phyloP scores from a whole-genome alignment of 75 land plant species.

The Isoetes taiwanensis region DNA sequence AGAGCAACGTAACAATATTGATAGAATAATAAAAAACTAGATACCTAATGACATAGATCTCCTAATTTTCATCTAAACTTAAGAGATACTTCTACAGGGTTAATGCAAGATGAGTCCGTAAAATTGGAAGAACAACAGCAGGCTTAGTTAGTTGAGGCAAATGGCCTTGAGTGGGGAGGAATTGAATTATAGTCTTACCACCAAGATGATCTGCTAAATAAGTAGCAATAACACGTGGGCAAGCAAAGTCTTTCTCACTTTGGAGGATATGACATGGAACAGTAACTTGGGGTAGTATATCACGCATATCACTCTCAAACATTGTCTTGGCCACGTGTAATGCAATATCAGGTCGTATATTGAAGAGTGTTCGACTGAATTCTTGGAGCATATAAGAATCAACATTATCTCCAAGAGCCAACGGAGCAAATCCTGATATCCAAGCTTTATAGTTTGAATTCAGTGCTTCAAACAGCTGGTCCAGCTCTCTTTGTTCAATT shows the following conservation, averaged over 20 bases:
- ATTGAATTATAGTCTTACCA: constrained; percentile 28
- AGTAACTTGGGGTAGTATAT: constrained; percentile 37
- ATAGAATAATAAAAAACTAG: too few relatives aligned
- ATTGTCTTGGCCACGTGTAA: constrained; percentile 35
- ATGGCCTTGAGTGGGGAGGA: constrained; percentile 49
- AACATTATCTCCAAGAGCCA: constrained; percentile 52
- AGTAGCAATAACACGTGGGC: constrained; percentile 40
- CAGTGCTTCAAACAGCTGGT: constrained; percentile 47
- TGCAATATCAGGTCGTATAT: constrained; percentile 70
- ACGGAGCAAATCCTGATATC: constrained; percentile 58
- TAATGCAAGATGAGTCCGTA: too few relatives aligned
- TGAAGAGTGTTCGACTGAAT: constrained; percentile 40
- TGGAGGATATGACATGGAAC: constrained; percentile 48
- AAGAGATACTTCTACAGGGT: too few relatives aligned
- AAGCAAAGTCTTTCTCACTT: constrained; percentile 43
- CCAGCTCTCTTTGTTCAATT: constrained; percentile 49
- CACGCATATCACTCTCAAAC: constrained; percentile 45
- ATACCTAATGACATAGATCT: too few relatives aligned
- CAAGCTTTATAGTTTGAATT: constrained; percentile 53
- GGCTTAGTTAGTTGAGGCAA: constrained; percentile 66
- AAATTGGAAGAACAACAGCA: constrained; percentile 17
- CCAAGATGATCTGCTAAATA: constrained; percentile 44
- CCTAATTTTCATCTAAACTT: too few relatives aligned
- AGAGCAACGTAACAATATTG: too few relatives aligned
- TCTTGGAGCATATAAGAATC: neutral